Conservation (phyloP, 1,139 yeast genomes). For the Hansenula sp. region DNA sequence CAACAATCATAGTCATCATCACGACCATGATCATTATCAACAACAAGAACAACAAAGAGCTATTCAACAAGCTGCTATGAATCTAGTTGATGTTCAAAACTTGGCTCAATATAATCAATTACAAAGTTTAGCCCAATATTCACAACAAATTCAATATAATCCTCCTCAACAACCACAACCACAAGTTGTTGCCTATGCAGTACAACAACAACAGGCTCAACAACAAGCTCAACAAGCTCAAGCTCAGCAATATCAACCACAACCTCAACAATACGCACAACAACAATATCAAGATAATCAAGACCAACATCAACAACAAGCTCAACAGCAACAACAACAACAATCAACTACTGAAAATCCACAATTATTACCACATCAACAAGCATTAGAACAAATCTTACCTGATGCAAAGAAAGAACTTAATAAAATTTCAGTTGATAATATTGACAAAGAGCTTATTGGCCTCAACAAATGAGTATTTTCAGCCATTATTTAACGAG, state of each 20-base stretch:
- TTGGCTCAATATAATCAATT: conserved; percentile 2
- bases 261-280: not conserved
- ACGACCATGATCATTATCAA: not conserved
- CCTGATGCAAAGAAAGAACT: not conserved
- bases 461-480: conserved; percentile 10
- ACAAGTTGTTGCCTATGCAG: conserved; percentile 3
- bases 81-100: conserved; percentile 4
- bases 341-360: not conserved
- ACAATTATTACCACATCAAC: not conserved
- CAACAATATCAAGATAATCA: not conserved
- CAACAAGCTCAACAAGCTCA: not conserved
- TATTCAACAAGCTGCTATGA: conserved; percentile 3
- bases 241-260: not conserved
- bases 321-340: not conserved
- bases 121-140: conserved; percentile 3
- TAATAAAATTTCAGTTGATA: conserved; percentile 9
- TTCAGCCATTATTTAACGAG: too few relatives aligned
- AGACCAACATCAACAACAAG: not conserved
- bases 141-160: conserved; percentile 3
- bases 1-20: not conserved
- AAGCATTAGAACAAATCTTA: conserved; percentile 1
- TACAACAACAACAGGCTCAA: conserved; percentile 4
- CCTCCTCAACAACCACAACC: conserved; percentile 1
- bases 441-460: conserved; percentile 21
- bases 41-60: conserved; percentile 6